Conservation (phyloP, 176 grass and related monocot species). For the Musa schizocarpa region DNA sequence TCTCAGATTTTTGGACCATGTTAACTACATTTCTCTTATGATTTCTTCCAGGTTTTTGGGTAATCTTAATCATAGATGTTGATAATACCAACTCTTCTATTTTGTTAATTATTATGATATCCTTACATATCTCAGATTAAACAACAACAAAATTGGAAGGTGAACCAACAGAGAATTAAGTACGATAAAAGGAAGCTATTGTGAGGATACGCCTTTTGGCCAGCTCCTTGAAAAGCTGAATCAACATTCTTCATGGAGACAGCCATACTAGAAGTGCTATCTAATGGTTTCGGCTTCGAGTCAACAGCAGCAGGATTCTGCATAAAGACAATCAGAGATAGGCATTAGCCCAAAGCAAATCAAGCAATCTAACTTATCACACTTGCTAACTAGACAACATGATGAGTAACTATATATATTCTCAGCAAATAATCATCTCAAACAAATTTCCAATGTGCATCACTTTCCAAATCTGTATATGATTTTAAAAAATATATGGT, state of each 20-base stretch:
- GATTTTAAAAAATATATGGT: no score
- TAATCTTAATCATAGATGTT: background rate
- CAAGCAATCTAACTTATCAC: background rate
- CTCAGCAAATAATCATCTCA: background rate
- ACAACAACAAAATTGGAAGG: background rate
- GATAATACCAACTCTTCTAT: background rate
- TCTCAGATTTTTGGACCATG: background rate
- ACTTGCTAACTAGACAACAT: background rate
- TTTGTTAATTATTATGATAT: background rate
- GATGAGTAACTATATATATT: background rate
- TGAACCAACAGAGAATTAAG: background rate
- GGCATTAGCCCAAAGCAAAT: background rate
- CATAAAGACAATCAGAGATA: background rate
- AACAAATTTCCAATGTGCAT: background rate
- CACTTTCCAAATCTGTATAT: no score
- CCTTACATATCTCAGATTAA: background rate
- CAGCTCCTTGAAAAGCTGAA: conserved; percentile 16
- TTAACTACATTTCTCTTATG: background rate
- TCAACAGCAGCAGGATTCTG: background rate
- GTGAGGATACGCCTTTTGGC: conserved; percentile 10
- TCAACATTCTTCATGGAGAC: conserved; percentile 17
- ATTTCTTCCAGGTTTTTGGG: background rate
- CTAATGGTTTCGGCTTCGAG: background rate
- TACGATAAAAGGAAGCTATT: background rate
- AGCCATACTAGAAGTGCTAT: conserved; percentile 1